phyloP scores from a whole-genome alignment of 2,329 filamentous ascomycete genomes.

The Volutella citrinella region DNA sequence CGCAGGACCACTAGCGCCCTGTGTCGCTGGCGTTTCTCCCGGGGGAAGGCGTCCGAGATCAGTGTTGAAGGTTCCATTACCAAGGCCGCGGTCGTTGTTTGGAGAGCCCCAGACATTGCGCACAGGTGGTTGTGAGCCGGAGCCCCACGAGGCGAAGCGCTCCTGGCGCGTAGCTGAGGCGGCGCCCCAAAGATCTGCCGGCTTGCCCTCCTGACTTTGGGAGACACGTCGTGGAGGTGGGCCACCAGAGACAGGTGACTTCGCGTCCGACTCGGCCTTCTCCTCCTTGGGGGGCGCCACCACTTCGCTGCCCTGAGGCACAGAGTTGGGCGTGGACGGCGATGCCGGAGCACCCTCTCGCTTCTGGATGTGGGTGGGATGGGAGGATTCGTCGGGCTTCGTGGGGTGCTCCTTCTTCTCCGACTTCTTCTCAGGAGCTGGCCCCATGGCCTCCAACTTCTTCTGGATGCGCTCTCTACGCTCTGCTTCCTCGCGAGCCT shows the following conservation, averaged over 20 bases:
- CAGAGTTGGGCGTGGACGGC: slow-evolving; percentile 13
- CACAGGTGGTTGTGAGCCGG: slow-evolving; percentile 39
- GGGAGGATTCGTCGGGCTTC: slow-evolving; percentile 37
- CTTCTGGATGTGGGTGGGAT: slow-evolving; percentile 34
- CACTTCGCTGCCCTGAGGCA: slow-evolving; percentile 15
- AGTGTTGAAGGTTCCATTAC: slow-evolving; percentile 73
- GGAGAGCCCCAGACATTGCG: slow-evolving; percentile 74
- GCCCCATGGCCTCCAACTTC: slow-evolving; percentile 69
- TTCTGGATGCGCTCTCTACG: slow-evolving; percentile 67
- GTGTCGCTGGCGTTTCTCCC: slow-evolving; percentile 34
- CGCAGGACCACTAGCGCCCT: slow-evolving; percentile 39
- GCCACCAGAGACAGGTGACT: slow-evolving; percentile 9
- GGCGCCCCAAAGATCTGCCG: slow-evolving; percentile 36
- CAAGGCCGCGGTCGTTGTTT: slow-evolving; percentile 67
- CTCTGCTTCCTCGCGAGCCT: slow-evolving; percentile 69
- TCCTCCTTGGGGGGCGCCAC: slow-evolving; percentile 10
- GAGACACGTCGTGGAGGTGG: slow-evolving; percentile 27
- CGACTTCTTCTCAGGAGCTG: slow-evolving; percentile 58
- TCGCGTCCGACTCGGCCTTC: slow-evolving; percentile 9
- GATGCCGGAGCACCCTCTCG: slow-evolving; percentile 19
- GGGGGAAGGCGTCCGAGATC: slow-evolving; percentile 48
- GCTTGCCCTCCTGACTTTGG: slow-evolving; percentile 31
- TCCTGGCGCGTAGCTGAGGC: slow-evolving; percentile 40
- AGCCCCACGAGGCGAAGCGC: slow-evolving; percentile 49
- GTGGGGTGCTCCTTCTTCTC: slow-evolving; percentile 47